Evolutionary conservation across 2,329 filamentous ascomycete species (phyloP).

Genomic region (Colletotrichum navitas): DNA sequence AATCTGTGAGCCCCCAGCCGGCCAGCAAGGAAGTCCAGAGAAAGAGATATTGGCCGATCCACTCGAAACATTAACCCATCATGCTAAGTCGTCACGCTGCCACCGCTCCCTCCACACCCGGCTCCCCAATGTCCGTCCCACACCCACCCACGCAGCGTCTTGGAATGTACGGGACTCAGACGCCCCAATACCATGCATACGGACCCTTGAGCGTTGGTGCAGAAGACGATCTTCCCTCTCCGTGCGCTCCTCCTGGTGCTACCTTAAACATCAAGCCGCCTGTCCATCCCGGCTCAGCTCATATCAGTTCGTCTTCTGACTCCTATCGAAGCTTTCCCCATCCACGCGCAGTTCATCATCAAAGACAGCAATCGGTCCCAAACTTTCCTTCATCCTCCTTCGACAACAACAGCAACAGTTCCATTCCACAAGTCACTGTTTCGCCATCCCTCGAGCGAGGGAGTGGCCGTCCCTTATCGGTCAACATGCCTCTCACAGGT

Average conservation of each 20-base stretch:
- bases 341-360: constrained; percentile 48
- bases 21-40: constrained; percentile 25
- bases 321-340: constrained; percentile 28
- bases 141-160: constrained; percentile 31
- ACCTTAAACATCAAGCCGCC: constrained; percentile 34
- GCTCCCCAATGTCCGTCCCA: constrained; percentile 45
- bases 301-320: constrained; percentile 24
- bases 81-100: constrained; percentile 52
- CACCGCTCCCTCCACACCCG: constrained; percentile 44
- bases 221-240: constrained; percentile 26
- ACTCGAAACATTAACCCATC: constrained; percentile 54
- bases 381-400: constrained; percentile 50
- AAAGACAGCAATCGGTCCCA: constrained; percentile 53
- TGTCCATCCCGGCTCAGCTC: constrained; percentile 34
- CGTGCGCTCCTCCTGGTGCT: constrained; percentile 31
- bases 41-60: constrained; percentile 44
- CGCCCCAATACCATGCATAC: constrained; percentile 33
- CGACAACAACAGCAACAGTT: constrained; percentile 46
- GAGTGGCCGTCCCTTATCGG: constrained; percentile 44
- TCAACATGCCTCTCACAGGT: constrained; percentile 59
- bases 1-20: constrained; percentile 19
- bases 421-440: constrained; percentile 30
- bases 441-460: constrained; percentile 47
- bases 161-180: constrained; percentile 40
- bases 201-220: constrained; percentile 29